phyloP scores from a whole-genome alignment of 352 stramenopile species.

The Pythium phragmitis region DNA sequence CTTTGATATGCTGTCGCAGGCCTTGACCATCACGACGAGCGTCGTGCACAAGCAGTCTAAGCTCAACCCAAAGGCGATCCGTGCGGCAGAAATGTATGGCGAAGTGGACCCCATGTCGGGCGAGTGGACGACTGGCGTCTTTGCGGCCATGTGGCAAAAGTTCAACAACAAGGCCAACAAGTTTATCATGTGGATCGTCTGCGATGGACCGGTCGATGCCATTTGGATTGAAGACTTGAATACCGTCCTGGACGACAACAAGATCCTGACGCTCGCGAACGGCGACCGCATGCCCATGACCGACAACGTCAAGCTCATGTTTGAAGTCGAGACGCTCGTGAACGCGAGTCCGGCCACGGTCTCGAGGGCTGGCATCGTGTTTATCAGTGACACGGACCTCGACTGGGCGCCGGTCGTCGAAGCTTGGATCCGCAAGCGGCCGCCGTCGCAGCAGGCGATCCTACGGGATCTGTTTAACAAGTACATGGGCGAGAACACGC shows the following conservation, averaged over 20 bases:
- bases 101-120: conserved; percentile 95
- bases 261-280: conserved; percentile 96
- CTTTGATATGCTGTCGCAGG: conserved; percentile 94
- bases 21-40: conserved; percentile 90
- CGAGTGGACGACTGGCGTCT: conserved; percentile 98
- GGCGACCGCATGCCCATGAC: conserved; percentile 98
- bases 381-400: conserved; percentile 97
- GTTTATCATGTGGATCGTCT: conserved; percentile 99
- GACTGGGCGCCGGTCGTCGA: conserved; percentile 97
- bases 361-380: conserved; percentile 97
- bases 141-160: conserved; percentile 98
- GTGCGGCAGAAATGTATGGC: conserved; percentile 97
- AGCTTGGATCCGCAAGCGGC: conserved; percentile 94
- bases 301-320: conserved; percentile 97
- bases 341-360: conserved; percentile 97
- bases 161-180: conserved; percentile 98
- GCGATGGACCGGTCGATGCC: conserved; percentile 95
- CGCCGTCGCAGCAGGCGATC: conserved; percentile 84
- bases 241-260: conserved; percentile 98
- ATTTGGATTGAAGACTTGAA: conserved; percentile 99
- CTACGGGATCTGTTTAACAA: conserved; percentile 93
- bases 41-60: conserved; percentile 95
- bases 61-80: conserved; percentile 98
- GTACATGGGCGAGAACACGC: conserved; percentile 95
- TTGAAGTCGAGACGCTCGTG: conserved; percentile 96